Conservation (phyloP, 2,329 filamentous ascomycete species). For the Biscogniauxia marginata region DNA sequence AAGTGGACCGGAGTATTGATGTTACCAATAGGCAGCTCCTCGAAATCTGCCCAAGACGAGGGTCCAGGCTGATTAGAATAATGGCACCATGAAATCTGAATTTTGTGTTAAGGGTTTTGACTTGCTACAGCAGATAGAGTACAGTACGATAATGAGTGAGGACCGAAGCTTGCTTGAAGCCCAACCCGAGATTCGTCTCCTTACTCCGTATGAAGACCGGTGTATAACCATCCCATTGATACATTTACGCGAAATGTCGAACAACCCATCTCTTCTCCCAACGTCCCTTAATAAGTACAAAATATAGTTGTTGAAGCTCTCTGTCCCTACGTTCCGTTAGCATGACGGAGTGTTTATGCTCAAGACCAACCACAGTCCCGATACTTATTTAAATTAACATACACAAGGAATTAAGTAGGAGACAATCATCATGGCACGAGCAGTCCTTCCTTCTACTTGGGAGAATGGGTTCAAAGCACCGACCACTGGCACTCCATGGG, state of each 20-base stretch:
- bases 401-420: no score
- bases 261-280: neutral
- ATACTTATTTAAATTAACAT: neutral
- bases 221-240: neutral
- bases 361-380: neutral
- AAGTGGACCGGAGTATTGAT: neutral
- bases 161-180: neutral
- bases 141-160: neutral
- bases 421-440: slow-evolving; percentile 18
- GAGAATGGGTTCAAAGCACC: slow-evolving; percentile 24
- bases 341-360: neutral
- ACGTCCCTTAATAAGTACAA: neutral
- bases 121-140: neutral
- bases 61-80: neutral
- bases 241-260: neutral
- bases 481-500: slow-evolving; percentile 9
- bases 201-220: neutral
- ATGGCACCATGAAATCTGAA: neutral
- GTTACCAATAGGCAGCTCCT: neutral
- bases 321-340: neutral
- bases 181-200: neutral
- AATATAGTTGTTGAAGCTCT: neutral
- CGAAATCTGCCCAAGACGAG: neutral
- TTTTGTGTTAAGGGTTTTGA: neutral
- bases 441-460: slow-evolving; percentile 19